Percentiles rank a stretch among this genome's conserved stretches.
phyloP scores from a whole-genome alignment of 495 filamentous ascomycete genomes.

The Aspergillus bertholletiae region DNA sequence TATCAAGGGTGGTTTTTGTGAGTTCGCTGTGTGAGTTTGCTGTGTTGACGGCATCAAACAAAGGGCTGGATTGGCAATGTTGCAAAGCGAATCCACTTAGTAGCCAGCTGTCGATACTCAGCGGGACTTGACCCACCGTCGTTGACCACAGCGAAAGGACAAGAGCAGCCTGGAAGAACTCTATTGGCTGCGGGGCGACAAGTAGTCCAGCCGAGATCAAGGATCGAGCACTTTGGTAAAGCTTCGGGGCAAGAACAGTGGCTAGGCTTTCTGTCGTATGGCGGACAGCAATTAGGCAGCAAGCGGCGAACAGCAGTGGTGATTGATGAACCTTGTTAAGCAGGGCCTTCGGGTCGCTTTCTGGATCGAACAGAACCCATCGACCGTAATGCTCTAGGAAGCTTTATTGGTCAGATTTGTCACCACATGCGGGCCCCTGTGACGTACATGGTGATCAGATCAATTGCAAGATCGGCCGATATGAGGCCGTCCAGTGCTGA shows the following conservation, averaged over 20 bases:
- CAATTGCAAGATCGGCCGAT: slow-evolving; percentile 16
- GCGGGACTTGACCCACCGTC: slow-evolving; percentile 42
- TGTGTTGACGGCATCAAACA: slow-evolving; percentile 25
- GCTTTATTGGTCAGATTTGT: background rate
- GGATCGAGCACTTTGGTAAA: slow-evolving; percentile 36
- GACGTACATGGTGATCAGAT: slow-evolving; percentile 24
- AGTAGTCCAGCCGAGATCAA: slow-evolving; percentile 33
- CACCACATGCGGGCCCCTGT: background rate
- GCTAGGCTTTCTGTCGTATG: slow-evolving; percentile 39
- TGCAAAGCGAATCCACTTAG: slow-evolving; percentile 44
- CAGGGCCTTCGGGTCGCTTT: slow-evolving; percentile 19
- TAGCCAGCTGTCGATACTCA: slow-evolving; percentile 47
- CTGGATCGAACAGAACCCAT: slow-evolving; percentile 37
- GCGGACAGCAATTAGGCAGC: slow-evolving; percentile 42
- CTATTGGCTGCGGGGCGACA: slow-evolving; percentile 33
- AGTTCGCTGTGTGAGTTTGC: slow-evolving; percentile 11
- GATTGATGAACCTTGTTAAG: slow-evolving; percentile 29
- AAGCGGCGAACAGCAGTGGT: slow-evolving; percentile 37
- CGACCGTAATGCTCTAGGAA: slow-evolving; percentile 34
- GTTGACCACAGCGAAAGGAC: slow-evolving; percentile 47
- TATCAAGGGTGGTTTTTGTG: slow-evolving; percentile 19
- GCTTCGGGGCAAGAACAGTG: slow-evolving; percentile 29
- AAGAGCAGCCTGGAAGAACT: slow-evolving; percentile 44
- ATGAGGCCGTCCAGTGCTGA: slow-evolving; percentile 21
- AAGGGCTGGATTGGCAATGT: slow-evolving; percentile 34